Base-by-base conservation (phyloP, 2,329 filamentous ascomycete genomes). In the Fonsecaea pugnacius region DNA sequence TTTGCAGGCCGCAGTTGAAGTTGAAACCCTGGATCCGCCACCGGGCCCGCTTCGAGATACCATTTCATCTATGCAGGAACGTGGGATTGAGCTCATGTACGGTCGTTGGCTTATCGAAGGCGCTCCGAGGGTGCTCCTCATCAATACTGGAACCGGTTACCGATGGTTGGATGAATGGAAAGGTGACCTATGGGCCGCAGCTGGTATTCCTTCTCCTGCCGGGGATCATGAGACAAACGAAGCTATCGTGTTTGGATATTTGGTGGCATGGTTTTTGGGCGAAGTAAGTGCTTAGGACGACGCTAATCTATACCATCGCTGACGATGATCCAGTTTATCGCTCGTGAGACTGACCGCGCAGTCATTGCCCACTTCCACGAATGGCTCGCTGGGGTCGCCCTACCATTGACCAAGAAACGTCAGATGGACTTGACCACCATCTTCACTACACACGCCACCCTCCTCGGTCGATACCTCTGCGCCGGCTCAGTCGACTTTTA, bases 361-460 rank as follows among this genome's bases (percentile, higher is more conserved):
- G 92, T 99, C 69, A 95, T 98, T 77, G 95, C 93, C 62, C 95
- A 99, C 78, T 98, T 98, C 82, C 95, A 99, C 82, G 95, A 99
- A 79, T 99, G 95, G 95, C 86, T 99, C 61, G 90, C 95, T 10
- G 95, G 94, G 78, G 95, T 98, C 56, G 94, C 91, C 57, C 84
- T 98, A 36, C 95, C 95, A 30, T 85, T 98, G 70, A 90, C 89
- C 80, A 96, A 96, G 82, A 96, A 91, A 84, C 88, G 95, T 67
- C 90, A 91, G 74, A 98, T 98, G 78, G 95, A 98, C 75, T 86
- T 97, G 57, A 98, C 95, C 18, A 98, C 95, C 70, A 98, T 98
- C 77, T 98, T 98, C 82, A 99, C 95, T 48, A 99, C 95, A 1
- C 95, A 98, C 79, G 95, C 95, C 27, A 98, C 95, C 5, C 85